Percentiles rank a stretch among this genome's conserved stretches.
Evolutionary conservation across 2,329 filamentous ascomycete species (phyloP).

Genomic region (Pseudogymnoascus sp.): DNA sequence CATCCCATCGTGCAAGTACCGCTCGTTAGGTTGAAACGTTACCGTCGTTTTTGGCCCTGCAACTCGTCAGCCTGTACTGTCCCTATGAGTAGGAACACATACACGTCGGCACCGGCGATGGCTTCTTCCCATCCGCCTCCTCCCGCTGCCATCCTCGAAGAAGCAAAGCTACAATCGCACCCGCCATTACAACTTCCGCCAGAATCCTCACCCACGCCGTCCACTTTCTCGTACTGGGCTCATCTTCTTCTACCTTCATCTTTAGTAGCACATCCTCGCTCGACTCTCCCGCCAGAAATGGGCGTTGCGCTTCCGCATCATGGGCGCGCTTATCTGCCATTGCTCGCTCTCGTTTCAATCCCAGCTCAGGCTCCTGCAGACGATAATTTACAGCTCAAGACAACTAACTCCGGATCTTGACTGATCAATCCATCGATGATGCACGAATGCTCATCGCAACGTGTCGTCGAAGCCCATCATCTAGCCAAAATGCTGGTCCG

Average conservation of each 20-base stretch:
- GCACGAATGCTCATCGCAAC: background rate
- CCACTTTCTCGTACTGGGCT: background rate
- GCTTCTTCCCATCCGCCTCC: background rate
- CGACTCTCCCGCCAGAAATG: background rate
- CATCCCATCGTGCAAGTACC: constrained; percentile 17
- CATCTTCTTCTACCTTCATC: constrained; percentile 2
- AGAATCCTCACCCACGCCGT: background rate
- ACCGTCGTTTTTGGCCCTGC: constrained; percentile 12
- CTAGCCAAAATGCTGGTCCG: constrained; percentile 1
- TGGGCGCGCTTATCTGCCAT: background rate
- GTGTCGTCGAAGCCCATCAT: background rate
- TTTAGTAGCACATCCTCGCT: background rate
- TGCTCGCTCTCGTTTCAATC: background rate
- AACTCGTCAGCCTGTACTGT: background rate
- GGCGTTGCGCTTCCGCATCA: constrained; percentile 6
- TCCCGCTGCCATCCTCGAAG: background rate
- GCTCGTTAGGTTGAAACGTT: constrained; percentile 14
- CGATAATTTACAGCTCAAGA: background rate
- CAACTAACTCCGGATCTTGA: background rate
- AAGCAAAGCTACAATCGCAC: background rate
- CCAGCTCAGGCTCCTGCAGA: background rate
- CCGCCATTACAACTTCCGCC: background rate
- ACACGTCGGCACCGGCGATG: constrained; percentile 1
- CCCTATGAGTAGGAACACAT: background rate
- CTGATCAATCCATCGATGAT: background rate